Base-by-base conservation (phyloP, 2,329 filamentous ascomycete genomes). In the Diaporthe destruens region DNA sequence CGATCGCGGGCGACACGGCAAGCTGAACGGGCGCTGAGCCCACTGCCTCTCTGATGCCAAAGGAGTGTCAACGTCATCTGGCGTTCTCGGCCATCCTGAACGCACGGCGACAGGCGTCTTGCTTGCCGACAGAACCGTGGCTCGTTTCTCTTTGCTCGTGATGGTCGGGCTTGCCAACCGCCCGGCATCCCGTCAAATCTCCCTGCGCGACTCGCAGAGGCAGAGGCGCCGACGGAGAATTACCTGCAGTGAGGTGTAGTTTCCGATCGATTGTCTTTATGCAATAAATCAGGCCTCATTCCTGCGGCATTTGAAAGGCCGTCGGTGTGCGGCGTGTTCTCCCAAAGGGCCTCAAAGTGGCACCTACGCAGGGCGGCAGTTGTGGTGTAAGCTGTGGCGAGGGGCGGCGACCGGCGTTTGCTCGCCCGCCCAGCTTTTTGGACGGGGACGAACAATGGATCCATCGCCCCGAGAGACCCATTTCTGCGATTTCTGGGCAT, bases 401-500 rank as follows among this genome's bases (percentile, higher is more conserved):
- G 32, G 11, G 29, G 47, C 34, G 32, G 20, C 61, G n/a, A 65
- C 29, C 34, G 44, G 44, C 44, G 14, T n/a, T 20, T 65, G 29
- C 25, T 36, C 29, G n/a, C 44, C 12, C 39, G 29, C 44, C n/a
- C 47, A 66, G 32, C 32, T n/a, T 51, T 51, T 23, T 25, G 57
- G n/a, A 25, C 47, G 14, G 61, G 53, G 47, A 66, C 39, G 61
- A 66, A 66, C 47, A 66, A 53, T 66, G 61, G 47, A 66, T 29
- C 61, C 61, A 25, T 65, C 32, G 61, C 32, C 44, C 44, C 61
- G 47, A 53, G 20, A 51, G 61, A 53, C 61, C 61, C 61, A 53
- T 66, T 66, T 66, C 61, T 66, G 61, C 61, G 61, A 14, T 66
- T 66, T 53, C 61, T 66, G 61, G 61, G 61, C 61, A 53, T 53